Evolutionary conservation across 495 filamentous ascomycete genomes (phyloP), one percentile per base, ranked within the genome.

Genomic region (Letharia columbiana): DNA sequence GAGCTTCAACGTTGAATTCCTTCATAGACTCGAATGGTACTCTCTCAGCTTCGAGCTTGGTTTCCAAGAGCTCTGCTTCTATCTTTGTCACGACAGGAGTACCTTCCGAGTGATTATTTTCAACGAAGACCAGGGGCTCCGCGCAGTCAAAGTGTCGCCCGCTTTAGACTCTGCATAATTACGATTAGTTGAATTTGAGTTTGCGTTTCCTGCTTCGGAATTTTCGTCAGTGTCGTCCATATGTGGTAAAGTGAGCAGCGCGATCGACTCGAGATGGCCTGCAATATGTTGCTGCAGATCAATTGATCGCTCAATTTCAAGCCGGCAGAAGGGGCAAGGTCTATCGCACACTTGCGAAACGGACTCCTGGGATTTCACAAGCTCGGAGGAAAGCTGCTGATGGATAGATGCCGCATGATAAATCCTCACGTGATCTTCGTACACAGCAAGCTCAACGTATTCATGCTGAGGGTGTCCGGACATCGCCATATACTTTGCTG

Each of bases 121-220:
- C 45, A 5, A 13, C 2, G 11, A 63, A 63, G 35, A 5, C 23
- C 49, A 63, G 23, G 12, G 33, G 37, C 5, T 54, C 37, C 3
- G 17, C 23, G 28, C 0, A 3, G 13, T 80, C 72, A 56, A 82
- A 61, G 23, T 28, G 40, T 61, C 64, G 13, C 33, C 56, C 2
- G 57, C 56, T 23, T 33, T 66, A 23, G 64, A 66, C n/a, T 61
- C 42, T 52, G 45, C 42, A 17, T 54, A 11, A 20, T 49, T 41
- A 23, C 18, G 20, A 28, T 66, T 52, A 35, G 42, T 58, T 1
- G 44, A 50, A 39, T 61, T 61, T 28, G 64, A 66, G 33, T 66
- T 41, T 40, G 33, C 28, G 8, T 40, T 52, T 6, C n/a, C 44
- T 11, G 33, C 33, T 12, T 54, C 28, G 12, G 44, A 28, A n/a